Percentiles rank a stretch among this genome's conserved stretches.
phyloP scores from a whole-genome alignment of 2,329 filamentous ascomycete genomes.

The Cercospora sp. region DNA sequence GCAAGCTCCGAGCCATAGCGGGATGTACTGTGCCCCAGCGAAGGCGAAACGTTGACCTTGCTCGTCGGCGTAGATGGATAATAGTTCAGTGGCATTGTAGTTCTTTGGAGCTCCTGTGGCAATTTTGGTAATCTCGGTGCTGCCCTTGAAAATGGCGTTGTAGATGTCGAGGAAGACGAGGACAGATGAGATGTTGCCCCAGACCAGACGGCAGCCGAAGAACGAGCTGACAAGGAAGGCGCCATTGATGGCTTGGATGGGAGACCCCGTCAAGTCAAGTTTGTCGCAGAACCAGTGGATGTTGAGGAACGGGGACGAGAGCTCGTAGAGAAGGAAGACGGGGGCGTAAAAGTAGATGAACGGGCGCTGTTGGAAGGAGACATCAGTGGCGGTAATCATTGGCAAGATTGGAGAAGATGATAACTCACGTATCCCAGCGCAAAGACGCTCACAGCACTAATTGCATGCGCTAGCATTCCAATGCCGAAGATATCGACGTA shows the following conservation, averaged over 20 bases:
- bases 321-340: slow-evolving; percentile 83
- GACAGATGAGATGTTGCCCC: slow-evolving; percentile 68
- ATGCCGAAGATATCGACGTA: slow-evolving; percentile 71
- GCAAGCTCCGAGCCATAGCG: slow-evolving; percentile 66
- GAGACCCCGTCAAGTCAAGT: slow-evolving; percentile 73
- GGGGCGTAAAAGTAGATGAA: slow-evolving; percentile 82
- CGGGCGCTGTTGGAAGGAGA: slow-evolving; percentile 59
- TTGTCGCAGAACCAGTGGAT: slow-evolving; percentile 94
- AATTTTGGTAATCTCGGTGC: slow-evolving; percentile 25
- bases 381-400: not conserved
- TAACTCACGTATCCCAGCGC: slow-evolving; percentile 70
- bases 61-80: slow-evolving; percentile 30
- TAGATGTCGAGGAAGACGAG: slow-evolving; percentile 71
- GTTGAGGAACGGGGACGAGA: slow-evolving; percentile 82
- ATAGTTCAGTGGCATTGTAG: slow-evolving; percentile 24
- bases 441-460: slow-evolving; percentile 73
- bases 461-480: slow-evolving; percentile 76
- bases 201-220: slow-evolving; percentile 74
- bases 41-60: slow-evolving; percentile 34
- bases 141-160: slow-evolving; percentile 42
- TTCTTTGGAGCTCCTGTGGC: slow-evolving; percentile 21
- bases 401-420: too few species aligned
- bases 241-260: slow-evolving; percentile 75
- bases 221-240: slow-evolving; percentile 71
- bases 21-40: slow-evolving; percentile 49